Conservation (phyloP, 1,284 basidiomycete genomes). For the Ganoderma lingzhi region DNA sequence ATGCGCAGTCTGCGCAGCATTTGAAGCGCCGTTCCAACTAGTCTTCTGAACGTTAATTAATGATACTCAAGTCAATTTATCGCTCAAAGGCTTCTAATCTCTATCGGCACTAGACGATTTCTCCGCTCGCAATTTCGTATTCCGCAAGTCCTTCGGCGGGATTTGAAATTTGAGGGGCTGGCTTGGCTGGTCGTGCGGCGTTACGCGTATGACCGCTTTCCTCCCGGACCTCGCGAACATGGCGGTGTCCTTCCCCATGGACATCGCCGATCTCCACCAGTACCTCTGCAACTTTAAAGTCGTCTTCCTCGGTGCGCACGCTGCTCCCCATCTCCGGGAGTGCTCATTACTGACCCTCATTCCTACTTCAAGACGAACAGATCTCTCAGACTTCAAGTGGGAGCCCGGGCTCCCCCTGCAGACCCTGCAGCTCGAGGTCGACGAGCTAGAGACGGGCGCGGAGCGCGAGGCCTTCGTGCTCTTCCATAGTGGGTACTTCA, state of each 20-base stretch:
- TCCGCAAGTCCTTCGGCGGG: too few species aligned
- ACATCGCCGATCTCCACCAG: constrained; percentile 18
- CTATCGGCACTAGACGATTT: too few species aligned
- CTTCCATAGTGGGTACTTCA: constrained; percentile 15
- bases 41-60: too few species aligned
- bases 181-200: constrained; percentile 18
- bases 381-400: not conserved
- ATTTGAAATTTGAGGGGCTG: too few species aligned
- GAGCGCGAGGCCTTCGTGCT: not conserved
- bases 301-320: constrained; percentile 32
- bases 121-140: too few species aligned
- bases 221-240: constrained; percentile 31
- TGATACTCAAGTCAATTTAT: too few species aligned
- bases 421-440: not conserved
- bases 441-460: not conserved
- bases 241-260: constrained; percentile 22
- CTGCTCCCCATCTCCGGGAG: too few species aligned
- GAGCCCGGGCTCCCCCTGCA: constrained; percentile 8
- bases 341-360: not conserved
- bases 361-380: not conserved
- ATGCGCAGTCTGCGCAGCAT: too few species aligned
- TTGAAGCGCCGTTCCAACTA: too few species aligned
- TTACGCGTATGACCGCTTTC: constrained; percentile 24
- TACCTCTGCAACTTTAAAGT: constrained; percentile 32
- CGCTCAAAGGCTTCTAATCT: too few species aligned